These are phyloP conservation scores for Crithidia brevicula DNA, from an alignment of 208 protist genomes.

Conservation along the genomic window DNA sequence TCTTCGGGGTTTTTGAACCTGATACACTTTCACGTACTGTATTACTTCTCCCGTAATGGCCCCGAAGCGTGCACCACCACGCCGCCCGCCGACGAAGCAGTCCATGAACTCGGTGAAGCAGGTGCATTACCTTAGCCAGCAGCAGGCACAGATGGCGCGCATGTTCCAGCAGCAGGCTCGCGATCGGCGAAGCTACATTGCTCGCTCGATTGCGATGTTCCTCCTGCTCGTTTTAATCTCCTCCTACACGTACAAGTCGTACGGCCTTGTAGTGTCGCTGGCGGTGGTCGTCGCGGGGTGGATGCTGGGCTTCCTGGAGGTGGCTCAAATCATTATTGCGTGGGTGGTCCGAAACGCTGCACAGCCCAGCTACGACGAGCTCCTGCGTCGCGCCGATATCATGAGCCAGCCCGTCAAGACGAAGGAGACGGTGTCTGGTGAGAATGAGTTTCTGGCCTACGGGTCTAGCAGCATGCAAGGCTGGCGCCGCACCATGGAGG, in stretches of 20 bases:
- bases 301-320: slow-evolving; percentile 28
- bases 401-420: slow-evolving; percentile 82
- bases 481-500: slow-evolving; percentile 92
- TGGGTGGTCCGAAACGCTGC: slow-evolving; percentile 28
- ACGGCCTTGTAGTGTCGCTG: slow-evolving; percentile 25
- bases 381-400: slow-evolving; percentile 84
- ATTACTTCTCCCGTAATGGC: slow-evolving; percentile 1
- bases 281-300: slow-evolving; percentile 17
- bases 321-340: slow-evolving; percentile 12
- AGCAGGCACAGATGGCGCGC: slow-evolving; percentile 30
- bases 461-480: slow-evolving; percentile 91
- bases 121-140: slow-evolving; percentile 26
- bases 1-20: background rate
- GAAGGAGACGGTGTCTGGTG: slow-evolving; percentile 65
- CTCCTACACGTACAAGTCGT: slow-evolving; percentile 21
- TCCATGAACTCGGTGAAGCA: slow-evolving; percentile 28
- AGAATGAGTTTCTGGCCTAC: slow-evolving; percentile 72
- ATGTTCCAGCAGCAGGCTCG: slow-evolving; percentile 32
- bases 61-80: slow-evolving; percentile 19
- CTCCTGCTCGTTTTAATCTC: slow-evolving; percentile 9
- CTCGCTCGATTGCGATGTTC: slow-evolving; percentile 17
- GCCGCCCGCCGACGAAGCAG: slow-evolving; percentile 24
- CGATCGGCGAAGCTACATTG: slow-evolving; percentile 16
- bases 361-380: slow-evolving; percentile 55
- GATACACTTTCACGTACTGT: background rate